These are phyloP conservation scores for Penicillium canariense DNA, from an alignment of 495 filamentous ascomycete genomes.

Conservation along the genomic window DNA sequence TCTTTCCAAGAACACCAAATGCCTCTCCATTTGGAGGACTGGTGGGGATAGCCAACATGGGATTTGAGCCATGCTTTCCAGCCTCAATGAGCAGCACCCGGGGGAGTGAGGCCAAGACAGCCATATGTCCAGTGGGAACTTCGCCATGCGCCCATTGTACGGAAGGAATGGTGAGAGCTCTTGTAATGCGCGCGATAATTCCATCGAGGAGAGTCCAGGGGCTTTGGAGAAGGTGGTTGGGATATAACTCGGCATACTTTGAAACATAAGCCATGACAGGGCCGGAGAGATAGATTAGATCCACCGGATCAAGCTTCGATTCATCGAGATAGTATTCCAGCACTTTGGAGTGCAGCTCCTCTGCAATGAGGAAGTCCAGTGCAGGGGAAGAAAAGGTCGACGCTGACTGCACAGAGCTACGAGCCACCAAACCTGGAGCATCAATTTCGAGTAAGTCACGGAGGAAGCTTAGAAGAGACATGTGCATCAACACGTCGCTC, in stretches of 20 bases:
- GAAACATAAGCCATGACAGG: constrained; percentile 57
- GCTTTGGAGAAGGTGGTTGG: constrained; percentile 52
- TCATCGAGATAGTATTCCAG: constrained; percentile 54
- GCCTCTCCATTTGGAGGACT: constrained; percentile 51
- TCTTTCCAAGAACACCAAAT: constrained; percentile 50
- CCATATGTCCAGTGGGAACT: constrained; percentile 52
- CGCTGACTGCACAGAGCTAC: constrained; percentile 31
- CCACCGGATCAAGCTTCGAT: constrained; percentile 49
- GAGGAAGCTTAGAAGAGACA: constrained; percentile 75
- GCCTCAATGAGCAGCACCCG: constrained; percentile 53
- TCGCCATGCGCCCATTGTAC: constrained; percentile 52
- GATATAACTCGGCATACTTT: constrained; percentile 54
- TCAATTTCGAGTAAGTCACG: constrained; percentile 57
- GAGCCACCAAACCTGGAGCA: constrained; percentile 35
- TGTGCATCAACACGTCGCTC: constrained; percentile 75
- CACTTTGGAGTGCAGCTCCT: constrained; percentile 50
- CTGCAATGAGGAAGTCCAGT: constrained; percentile 52
- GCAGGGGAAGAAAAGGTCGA: constrained; percentile 51
- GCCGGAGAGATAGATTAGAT: constrained; percentile 51
- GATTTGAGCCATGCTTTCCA: constrained; percentile 40
- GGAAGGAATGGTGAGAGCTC: constrained; percentile 43
- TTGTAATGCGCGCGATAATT: constrained; percentile 46
- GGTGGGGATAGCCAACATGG: constrained; percentile 49
- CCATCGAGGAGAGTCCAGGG: constrained; percentile 35
- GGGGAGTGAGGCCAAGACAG: constrained; percentile 57